Base-by-base conservation (phyloP, 345 rosid species). In the Cardiospermum halicacabum region DNA sequence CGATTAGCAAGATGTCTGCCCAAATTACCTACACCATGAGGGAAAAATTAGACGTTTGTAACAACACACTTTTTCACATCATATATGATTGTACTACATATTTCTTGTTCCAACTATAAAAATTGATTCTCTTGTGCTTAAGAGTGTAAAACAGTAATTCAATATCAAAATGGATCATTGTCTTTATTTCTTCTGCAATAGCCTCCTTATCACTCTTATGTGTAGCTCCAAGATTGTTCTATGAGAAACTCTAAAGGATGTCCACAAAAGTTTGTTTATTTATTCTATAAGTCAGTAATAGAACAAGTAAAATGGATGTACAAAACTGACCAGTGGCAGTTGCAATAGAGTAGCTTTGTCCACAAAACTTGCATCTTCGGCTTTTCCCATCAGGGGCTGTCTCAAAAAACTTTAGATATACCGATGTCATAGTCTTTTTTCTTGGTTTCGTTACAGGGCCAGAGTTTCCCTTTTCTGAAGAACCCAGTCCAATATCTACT, bases 351-450 rank as follows among this genome's bases (percentile, higher is more conserved):
- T 92, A 92, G 83, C 84, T 82, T 76, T 92, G 98, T 30, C 95
- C 91, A 43, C 98, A 89, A 80, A 89, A 86, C 78, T 88, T 93
- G 87, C 98, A 93, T 68, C 87, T 81, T 31, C 98, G 81, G 68
- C 89, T 89, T 77, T 88, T 93, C 63, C 88, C 86, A 70, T 89
- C 97, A 53, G 86, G 58, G 39, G 96, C 85, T 49, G 91, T 89
- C 78, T 89, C 96, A 47, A 93, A 92, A 64, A 81, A 88, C 73
- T 86, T 93, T 47, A 92, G 98, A 75, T 79, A 92, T 11, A 89
- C 89, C 5, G 98, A 93, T n/a, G 98, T 93, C 98, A 89, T 88
- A 0, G 97, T 89, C 83, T 93, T 93, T 82, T 89, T 93, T 47
- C 98, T 84, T 32, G 75, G 78, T 75, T 92, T 92, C 27, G 91